A percentile compares a stretch with the other conserved stretches of the same genome.
Evolutionary conservation across 768 basidiomycete species (phyloP).

Genomic region (Favolaschia claudopus): DNA sequence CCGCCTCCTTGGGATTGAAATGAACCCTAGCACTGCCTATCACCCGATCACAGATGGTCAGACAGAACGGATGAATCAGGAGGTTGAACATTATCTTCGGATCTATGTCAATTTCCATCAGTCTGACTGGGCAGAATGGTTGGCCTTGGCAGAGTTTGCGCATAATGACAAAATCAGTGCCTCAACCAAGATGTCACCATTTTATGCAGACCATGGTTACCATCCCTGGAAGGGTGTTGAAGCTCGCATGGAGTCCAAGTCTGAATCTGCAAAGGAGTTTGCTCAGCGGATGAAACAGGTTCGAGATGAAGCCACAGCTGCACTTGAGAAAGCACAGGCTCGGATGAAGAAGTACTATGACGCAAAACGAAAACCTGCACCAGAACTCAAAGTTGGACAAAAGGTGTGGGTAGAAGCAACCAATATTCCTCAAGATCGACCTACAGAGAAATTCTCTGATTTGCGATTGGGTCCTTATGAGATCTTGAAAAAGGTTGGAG

Average conservation of each 20-base stretch:
- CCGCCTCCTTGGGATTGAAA: constrained; percentile 36
- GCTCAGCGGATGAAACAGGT: not conserved
- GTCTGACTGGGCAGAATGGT: no score
- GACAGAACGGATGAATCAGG: no score
- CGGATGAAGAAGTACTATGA: no score
- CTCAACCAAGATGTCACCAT: constrained; percentile 31
- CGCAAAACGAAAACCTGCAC: no score
- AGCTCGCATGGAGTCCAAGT: not conserved
- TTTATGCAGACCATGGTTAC: constrained; percentile 34
- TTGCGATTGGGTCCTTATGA: no score
- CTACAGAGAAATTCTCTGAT: no score
- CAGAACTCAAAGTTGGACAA: not conserved
- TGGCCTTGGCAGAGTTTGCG: constrained; percentile 33
- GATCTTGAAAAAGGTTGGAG: no score
- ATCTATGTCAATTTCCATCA: no score
- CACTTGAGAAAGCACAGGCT: no score
- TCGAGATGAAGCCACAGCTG: not conserved
- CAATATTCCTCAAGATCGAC: no score
- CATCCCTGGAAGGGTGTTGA: constrained; percentile 24
- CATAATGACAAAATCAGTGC: constrained; percentile 32
- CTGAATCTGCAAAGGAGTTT: not conserved
- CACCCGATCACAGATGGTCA: constrained; percentile 52
- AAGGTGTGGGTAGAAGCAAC: no score
- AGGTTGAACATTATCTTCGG: no score
- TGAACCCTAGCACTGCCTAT: constrained; percentile 42